Evolutionary conservation across 2,329 filamentous ascomycete species (phyloP).

Genomic region (Penicillium fuscoglaucum): DNA sequence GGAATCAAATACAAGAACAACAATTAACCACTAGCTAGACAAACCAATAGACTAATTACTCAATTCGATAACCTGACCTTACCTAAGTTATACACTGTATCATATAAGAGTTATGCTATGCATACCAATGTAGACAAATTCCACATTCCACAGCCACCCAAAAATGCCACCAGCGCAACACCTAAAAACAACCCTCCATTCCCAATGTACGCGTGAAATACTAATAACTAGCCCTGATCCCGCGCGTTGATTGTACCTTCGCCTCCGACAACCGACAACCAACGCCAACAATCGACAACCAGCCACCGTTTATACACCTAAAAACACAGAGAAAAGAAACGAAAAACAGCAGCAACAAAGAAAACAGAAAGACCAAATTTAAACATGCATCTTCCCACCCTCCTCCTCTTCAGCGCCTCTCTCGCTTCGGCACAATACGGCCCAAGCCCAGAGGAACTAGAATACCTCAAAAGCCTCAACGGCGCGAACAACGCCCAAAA

Average conservation of each 20-base stretch:
- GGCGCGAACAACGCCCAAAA: background rate
- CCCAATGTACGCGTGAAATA: background rate
- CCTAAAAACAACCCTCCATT: slow-evolving; percentile 2
- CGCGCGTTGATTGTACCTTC: background rate
- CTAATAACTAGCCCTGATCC: background rate
- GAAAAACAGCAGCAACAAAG: background rate
- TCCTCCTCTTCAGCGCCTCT: slow-evolving; percentile 18
- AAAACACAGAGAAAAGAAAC: background rate
- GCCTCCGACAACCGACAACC: background rate
- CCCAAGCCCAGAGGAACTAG: background rate
- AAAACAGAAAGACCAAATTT: background rate
- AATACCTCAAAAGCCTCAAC: background rate
- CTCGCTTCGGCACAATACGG: slow-evolving; percentile 13
- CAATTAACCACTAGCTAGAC: too few species aligned
- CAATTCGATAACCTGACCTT: background rate
- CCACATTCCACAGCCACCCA: slow-evolving; percentile 3
- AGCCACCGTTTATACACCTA: background rate
- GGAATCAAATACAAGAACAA: too few species aligned
- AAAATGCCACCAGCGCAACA: background rate
- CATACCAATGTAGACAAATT: background rate
- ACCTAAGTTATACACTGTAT: background rate
- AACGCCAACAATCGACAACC: background rate
- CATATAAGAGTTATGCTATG: background rate
- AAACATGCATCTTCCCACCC: slow-evolving; percentile 21
- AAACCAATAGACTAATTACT: background rate